These are phyloP conservation scores for Moniliophthora roreri DNA, from an alignment of 1,284 basidiomycete species.

Conservation along the genomic window DNA sequence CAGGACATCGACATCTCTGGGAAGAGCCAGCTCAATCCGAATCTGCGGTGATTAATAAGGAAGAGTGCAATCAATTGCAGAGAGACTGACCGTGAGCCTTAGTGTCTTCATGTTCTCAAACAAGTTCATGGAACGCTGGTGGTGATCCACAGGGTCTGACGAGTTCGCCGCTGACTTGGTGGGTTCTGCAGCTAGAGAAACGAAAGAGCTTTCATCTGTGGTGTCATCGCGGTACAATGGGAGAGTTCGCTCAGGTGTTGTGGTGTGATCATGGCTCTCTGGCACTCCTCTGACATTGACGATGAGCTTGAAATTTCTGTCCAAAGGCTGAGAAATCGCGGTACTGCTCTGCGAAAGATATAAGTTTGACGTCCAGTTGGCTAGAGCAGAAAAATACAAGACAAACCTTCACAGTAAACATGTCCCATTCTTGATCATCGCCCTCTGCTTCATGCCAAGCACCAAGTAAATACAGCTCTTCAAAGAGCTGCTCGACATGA, in stretches of 20 bases:
- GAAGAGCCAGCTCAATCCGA: not conserved
- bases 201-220: not conserved
- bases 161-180: not conserved
- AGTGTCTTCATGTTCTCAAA: not conserved
- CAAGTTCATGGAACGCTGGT: not conserved
- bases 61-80: not conserved
- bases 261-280: not conserved
- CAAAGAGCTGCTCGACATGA: constrained; percentile 6
- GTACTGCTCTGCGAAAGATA: not conserved
- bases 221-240: constrained; percentile 1
- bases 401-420: not conserved
- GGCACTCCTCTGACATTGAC: not conserved
- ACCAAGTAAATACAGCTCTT: constrained; percentile 3
- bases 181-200: too few relatives aligned
- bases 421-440: not conserved
- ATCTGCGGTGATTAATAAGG: not conserved
- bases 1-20: not conserved
- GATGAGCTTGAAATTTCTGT: not conserved
- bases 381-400: not conserved
- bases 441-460: not conserved
- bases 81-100: not conserved
- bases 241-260: not conserved
- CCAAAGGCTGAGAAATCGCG: not conserved
- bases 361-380: not conserved
- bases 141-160: not conserved